Evolutionary conservation across 768 basidiomycete species (phyloP), one percentile per base, ranked within the genome.

Genomic region (Crucibulum laeve): DNA sequence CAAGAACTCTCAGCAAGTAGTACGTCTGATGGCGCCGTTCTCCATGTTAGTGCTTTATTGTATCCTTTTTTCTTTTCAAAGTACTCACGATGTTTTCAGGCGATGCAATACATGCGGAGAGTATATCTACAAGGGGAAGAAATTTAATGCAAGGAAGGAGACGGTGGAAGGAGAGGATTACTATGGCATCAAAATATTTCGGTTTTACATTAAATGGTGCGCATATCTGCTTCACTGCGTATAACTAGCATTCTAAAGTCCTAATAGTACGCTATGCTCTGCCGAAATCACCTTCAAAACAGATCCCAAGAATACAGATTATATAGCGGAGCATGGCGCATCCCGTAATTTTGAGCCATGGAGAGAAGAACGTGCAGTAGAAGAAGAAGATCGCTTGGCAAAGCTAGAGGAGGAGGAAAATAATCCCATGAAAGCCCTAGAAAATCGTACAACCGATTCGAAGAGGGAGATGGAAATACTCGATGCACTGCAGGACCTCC

Each of bases 241-340:
- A 14, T 15, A 21, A 4, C 49, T 59, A 37, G 6, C 1, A 39
- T 6, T 33, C 21, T 44, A 25, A 43, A 34, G 18, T 10, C 23
- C 5, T 38, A 2, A n/a, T 52, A 95, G 95, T 57, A 94, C 93
- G 11, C 68, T 93, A 28, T 99, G 96, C 60, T 96, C 93, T 2
- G 88, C 95, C 6, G 96, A 99, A 61, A 98, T 99, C 52, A 98
- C 96, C 0, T 99, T 99, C 82, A 98, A 98, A 65, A 99, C 96
- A 0, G 95, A 99, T 60, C 95, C 95, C 15, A 95, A 95, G 76
- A 93, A 96, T 59, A 94, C 93, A 0, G 92, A 95, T 60, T 95
- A 95, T 53, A 32, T 74, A 15, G 91, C 91, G 33, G 95, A 99
- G 66, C 95, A 97, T 57, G 96, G 96, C 23, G 96, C 96, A 22